These are phyloP conservation scores for Heritiera littoralis DNA, from an alignment of 345 rosid genomes.

Conservation along the genomic window DNA sequence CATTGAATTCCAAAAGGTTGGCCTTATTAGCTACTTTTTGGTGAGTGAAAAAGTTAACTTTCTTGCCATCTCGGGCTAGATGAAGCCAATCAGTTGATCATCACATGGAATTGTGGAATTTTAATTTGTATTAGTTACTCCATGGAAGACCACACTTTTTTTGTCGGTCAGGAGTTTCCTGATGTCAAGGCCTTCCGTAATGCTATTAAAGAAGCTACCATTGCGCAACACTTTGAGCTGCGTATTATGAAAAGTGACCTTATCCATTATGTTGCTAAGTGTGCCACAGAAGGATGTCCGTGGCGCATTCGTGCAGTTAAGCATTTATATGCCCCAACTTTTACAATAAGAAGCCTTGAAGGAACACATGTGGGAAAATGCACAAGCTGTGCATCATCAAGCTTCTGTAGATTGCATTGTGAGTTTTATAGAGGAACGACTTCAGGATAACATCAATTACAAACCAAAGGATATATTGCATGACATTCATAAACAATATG, in stretches of 20 bases:
- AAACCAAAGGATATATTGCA: conserved; percentile 64
- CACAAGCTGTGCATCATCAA: conserved; percentile 58
- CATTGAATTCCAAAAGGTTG: background rate
- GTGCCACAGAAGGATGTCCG: conserved; percentile 58
- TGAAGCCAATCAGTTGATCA: background rate
- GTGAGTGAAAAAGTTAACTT: background rate
- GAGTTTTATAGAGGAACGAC: conserved; percentile 48
- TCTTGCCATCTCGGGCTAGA: background rate
- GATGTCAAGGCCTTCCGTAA: conserved; percentile 59
- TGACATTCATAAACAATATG: conserved; percentile 50
- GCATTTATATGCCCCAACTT: conserved; percentile 49
- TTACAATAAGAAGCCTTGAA: conserved; percentile 54
- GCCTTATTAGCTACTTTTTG: background rate
- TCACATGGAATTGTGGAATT: conserved; percentile 18
- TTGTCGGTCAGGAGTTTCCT: conserved; percentile 57
- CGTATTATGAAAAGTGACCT: conserved; percentile 54
- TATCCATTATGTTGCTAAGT: conserved; percentile 55
- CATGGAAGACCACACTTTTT: conserved; percentile 45
- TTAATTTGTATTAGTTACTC: conserved; percentile 18
- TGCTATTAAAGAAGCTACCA: conserved; percentile 58
- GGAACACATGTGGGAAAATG: conserved; percentile 51
- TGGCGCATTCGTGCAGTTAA: conserved; percentile 60
- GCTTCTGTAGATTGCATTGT: conserved; percentile 69
- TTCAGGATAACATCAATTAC: conserved; percentile 47
- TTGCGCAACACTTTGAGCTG: conserved; percentile 60